Conservation (phyloP, 352 stramenopile species). For the Pythium utonaiense region DNA sequence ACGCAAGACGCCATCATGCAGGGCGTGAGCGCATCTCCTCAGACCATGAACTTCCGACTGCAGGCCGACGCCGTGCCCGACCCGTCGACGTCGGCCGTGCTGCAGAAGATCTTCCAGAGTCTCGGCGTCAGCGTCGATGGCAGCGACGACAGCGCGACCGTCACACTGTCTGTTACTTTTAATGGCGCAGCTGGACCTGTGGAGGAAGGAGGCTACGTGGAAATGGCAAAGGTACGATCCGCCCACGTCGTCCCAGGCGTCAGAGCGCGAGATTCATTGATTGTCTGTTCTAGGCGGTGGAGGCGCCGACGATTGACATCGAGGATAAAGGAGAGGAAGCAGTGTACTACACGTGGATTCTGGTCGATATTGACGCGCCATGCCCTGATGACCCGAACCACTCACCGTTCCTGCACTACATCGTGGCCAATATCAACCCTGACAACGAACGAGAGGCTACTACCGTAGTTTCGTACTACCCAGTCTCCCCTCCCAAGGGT, state of each 20-base stretch:
- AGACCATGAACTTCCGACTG: not conserved
- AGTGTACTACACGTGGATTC: slow-evolving; percentile 50
- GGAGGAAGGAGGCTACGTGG: slow-evolving; percentile 13
- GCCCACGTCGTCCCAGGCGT: too few relatives aligned
- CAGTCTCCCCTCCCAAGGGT: slow-evolving; percentile 48
- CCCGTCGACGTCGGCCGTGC: slow-evolving; percentile 5
- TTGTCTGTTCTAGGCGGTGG: slow-evolving; percentile 28
- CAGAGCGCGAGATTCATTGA: too few relatives aligned
- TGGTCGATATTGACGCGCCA: slow-evolving; percentile 71
- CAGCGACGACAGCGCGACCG: slow-evolving; percentile 5
- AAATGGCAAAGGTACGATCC: slow-evolving; percentile 19
- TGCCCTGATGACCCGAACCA: slow-evolving; percentile 46
- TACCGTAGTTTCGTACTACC: slow-evolving; percentile 55
- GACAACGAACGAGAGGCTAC: not conserved
- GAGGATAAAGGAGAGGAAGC: slow-evolving; percentile 2
- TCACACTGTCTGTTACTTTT: slow-evolving; percentile 11
- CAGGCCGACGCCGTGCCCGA: not conserved
- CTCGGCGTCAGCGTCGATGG: slow-evolving; percentile 2
- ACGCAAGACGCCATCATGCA: slow-evolving; percentile 15
- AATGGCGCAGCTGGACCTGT: slow-evolving; percentile 1
- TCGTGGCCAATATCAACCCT: slow-evolving; percentile 32
- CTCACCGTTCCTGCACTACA: slow-evolving; percentile 70
- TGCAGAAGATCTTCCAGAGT: slow-evolving; percentile 11
- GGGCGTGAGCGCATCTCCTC: slow-evolving; percentile 9
- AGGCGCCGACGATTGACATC: slow-evolving; percentile 27